Percentiles rank a stretch among this genome's conserved stretches.
phyloP scores from a whole-genome alignment of 2,329 filamentous ascomycete species.

The Thermomyces lanuginosus region DNA sequence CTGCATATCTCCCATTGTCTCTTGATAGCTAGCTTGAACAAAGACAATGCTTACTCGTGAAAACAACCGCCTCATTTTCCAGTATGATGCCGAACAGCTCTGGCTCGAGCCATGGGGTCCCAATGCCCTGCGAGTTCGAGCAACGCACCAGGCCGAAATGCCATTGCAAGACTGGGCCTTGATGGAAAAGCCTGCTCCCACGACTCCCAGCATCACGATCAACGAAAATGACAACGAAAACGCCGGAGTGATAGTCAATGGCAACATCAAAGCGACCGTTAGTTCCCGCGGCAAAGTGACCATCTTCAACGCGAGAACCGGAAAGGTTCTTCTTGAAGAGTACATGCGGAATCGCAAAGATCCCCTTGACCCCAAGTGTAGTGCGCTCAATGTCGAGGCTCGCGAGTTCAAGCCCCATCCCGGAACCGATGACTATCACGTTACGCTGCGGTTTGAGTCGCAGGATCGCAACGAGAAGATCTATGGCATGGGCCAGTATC shows the following conservation, averaged over 20 bases:
- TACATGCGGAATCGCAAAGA: slow-evolving; percentile 37
- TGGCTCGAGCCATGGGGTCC: slow-evolving; percentile 25
- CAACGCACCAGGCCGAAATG: slow-evolving; percentile 21
- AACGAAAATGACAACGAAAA: slow-evolving; percentile 8
- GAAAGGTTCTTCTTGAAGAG: slow-evolving; percentile 36
- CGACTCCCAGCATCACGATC: background rate
- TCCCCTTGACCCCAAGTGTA: slow-evolving; percentile 41
- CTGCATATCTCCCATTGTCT: too few relatives aligned
- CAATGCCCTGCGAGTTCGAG: slow-evolving; percentile 23
- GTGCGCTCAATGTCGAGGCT: slow-evolving; percentile 39
- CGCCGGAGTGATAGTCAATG: slow-evolving; percentile 27
- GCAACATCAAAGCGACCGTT: slow-evolving; percentile 33
- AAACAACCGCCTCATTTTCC: slow-evolving; percentile 18
- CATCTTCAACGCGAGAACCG: slow-evolving; percentile 26
- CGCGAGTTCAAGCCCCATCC: slow-evolving; percentile 41
- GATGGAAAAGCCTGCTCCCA: slow-evolving; percentile 11
- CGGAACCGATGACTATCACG: slow-evolving; percentile 36
- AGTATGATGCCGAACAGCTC: slow-evolving; percentile 23
- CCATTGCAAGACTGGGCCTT: slow-evolving; percentile 24
- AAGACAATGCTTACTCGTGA: slow-evolving; percentile 19
- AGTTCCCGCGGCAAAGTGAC: slow-evolving; percentile 35
- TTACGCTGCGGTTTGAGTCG: slow-evolving; percentile 44
- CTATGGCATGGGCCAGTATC: slow-evolving; percentile 56
- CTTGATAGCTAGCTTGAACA: too few relatives aligned
- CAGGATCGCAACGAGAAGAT: slow-evolving; percentile 40